Evolutionary conservation across 2,329 filamentous ascomycete genomes (phyloP).

Genomic region (Penicillium decumbens): DNA sequence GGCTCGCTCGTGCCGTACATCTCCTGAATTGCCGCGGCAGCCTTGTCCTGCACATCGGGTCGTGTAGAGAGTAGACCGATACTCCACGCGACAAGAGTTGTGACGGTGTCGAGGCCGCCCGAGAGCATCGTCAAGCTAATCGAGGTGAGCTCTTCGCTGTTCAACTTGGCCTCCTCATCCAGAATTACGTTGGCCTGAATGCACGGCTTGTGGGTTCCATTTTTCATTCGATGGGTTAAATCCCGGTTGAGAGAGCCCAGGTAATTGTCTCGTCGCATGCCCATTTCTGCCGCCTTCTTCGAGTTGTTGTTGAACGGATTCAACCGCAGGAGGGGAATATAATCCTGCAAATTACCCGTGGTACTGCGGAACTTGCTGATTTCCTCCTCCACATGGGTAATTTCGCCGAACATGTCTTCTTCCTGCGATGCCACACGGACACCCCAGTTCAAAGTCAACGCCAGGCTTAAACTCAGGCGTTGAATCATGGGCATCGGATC

Average conservation of each 20-base stretch:
- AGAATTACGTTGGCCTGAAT: slow-evolving; percentile 64
- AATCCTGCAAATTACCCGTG: slow-evolving; percentile 75
- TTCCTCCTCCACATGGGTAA: slow-evolving; percentile 67
- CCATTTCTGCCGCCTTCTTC: slow-evolving; percentile 56
- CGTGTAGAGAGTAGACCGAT: slow-evolving; percentile 57
- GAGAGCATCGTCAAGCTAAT: slow-evolving; percentile 66
- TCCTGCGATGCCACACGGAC: slow-evolving; percentile 56
- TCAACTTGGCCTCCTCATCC: slow-evolving; percentile 60
- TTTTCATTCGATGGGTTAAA: slow-evolving; percentile 57
- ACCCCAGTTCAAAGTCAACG: slow-evolving; percentile 64
- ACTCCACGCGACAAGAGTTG: slow-evolving; percentile 62
- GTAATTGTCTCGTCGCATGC: slow-evolving; percentile 57
- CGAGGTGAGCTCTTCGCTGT: slow-evolving; percentile 58
- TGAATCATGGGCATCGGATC: slow-evolving; percentile 67
- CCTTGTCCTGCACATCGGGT: slow-evolving; percentile 60
- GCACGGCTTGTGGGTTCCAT: slow-evolving; percentile 58
- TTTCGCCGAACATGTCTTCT: slow-evolving; percentile 63
- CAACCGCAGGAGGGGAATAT: slow-evolving; percentile 66
- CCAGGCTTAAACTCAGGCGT: slow-evolving; percentile 57
- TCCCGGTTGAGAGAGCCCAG: slow-evolving; percentile 54
- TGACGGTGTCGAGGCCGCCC: slow-evolving; percentile 63
- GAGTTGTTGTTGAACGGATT: slow-evolving; percentile 60
- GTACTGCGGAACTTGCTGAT: slow-evolving; percentile 71
- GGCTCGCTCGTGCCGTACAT: slow-evolving; percentile 51
- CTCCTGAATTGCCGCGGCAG: slow-evolving; percentile 53